A percentile compares a stretch with the other conserved stretches of the same genome.
Evolutionary conservation across 2,329 filamentous ascomycete genomes (phyloP).

Genomic region (Mycosphaerella sp.): DNA sequence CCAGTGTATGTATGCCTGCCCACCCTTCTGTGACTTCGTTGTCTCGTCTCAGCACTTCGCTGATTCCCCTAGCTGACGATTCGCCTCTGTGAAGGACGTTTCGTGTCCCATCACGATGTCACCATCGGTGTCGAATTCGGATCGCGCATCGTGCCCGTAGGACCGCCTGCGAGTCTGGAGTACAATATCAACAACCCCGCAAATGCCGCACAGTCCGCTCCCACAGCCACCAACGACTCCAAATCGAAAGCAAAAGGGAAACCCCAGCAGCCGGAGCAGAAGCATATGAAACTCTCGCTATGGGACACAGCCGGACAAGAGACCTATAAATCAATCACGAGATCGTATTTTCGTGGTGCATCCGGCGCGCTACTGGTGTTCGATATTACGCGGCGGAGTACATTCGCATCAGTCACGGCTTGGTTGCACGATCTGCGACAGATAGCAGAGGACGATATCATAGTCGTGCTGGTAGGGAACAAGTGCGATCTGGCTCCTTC

Average conservation of each 20-base stretch:
- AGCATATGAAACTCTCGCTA: conserved; percentile 87
- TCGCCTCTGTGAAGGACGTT: conserved; percentile 92
- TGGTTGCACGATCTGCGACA: conserved; percentile 93
- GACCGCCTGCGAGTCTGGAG: conserved; percentile 64
- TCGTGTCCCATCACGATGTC: conserved; percentile 88
- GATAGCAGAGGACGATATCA: conserved; percentile 92
- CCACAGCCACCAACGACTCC: conserved; percentile 17
- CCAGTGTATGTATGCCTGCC: conserved; percentile 48
- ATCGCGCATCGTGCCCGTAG: conserved; percentile 84
- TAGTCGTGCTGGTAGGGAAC: conserved; percentile 91
- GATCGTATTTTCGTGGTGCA: conserved; percentile 85
- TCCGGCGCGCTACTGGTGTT: conserved; percentile 80
- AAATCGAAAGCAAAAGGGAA: conserved; percentile 36
- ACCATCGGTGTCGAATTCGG: conserved; percentile 97
- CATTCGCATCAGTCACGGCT: conserved; percentile 80
- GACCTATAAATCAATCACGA: conserved; percentile 93
- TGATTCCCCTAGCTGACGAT: conserved; percentile 63
- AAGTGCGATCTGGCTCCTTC: conserved; percentile 71
- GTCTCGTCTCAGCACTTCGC: conserved; percentile 22
- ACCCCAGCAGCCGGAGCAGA: conserved; percentile 42
- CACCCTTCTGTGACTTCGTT: neutral
- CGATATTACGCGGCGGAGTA: conserved; percentile 79
- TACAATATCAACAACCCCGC: conserved; percentile 50
- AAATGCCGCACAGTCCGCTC: conserved; percentile 16
- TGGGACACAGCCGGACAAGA: conserved; percentile 98